These are phyloP conservation scores for Calonectria crousiana DNA, from an alignment of 2,329 filamentous ascomycete species.

Conservation along the genomic window DNA sequence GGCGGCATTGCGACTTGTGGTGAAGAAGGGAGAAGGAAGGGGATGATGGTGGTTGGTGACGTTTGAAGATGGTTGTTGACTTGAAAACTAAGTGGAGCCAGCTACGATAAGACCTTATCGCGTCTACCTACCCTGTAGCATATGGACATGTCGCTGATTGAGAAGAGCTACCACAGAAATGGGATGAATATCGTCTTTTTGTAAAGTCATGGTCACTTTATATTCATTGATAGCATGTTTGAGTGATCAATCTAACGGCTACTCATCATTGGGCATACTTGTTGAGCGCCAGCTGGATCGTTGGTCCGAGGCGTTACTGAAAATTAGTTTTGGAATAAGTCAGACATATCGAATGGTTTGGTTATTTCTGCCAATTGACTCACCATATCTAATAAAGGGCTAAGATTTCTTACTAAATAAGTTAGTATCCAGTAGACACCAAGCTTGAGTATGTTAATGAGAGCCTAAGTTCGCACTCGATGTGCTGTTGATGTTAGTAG, in stretches of 20 bases:
- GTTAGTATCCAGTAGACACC: not conserved
- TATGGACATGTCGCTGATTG: not conserved
- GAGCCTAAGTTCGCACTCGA: not conserved
- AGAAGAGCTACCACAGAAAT: not conserved
- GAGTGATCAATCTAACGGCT: not conserved
- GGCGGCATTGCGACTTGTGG: conserved; percentile 65
- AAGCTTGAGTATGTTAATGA: not conserved
- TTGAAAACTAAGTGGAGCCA: conserved; percentile 36
- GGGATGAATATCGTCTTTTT: not conserved
- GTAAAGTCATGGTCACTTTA: not conserved
- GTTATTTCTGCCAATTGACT: too few species aligned
- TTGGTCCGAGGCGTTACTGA: too few species aligned
- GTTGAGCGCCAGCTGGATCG: too few species aligned
- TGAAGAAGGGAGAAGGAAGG: conserved; percentile 8
- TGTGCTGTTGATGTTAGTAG: not conserved
- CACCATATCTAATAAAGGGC: too few species aligned
- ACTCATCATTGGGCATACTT: not conserved
- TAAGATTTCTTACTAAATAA: too few species aligned
- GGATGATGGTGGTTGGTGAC: conserved; percentile 32
- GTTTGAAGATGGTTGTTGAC: conserved; percentile 29
- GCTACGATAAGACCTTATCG: conserved; percentile 32
- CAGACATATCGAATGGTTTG: too few species aligned
- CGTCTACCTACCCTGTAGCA: conserved; percentile 33
- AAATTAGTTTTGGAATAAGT: too few species aligned
- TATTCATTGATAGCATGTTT: not conserved